Base-by-base conservation (phyloP, 768 basidiomycete genomes). In the Terana coerulea region DNA sequence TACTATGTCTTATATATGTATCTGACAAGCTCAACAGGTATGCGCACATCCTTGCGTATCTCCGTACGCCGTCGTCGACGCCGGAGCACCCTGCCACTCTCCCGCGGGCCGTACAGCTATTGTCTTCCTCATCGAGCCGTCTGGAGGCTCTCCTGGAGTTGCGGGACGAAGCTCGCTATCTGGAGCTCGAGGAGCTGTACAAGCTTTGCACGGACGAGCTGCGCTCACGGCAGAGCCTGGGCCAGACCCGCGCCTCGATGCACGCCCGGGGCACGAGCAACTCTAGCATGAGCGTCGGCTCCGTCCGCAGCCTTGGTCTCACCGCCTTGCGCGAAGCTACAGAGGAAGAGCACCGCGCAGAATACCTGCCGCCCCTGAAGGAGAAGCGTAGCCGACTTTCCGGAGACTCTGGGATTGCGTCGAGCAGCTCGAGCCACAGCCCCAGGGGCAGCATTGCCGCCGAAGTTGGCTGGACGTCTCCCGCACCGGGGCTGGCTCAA, bases 131-230 rank as follows among this genome's bases (percentile, higher is more conserved):
- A 5, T 69, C 67, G 15, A 61, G 73, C 2, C 79, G 80, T 9
- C 70, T 90, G 17, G 89, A 90, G 47, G 71, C 70, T 1, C 75
- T 92, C 21, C 75, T 88, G 37, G 86, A 89, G 54, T 78, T 91
- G 21, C 80, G 88, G 10, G 88, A 92, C 56, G 90, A 93, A 63
- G 86, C 90, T 1, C 72, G 72, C 35, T 90, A 82, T 61, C 79
- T 92, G n/a, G 81, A 79, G 24, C 80, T 92, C 47, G 75, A 76
- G 0, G 77, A 76, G 39, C 75, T 93, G 15, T 72, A 79, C 54
- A 75, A 73, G 55, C 74, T 93, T 1, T 91, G 90, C 61, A 67
- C 69, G 7, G 80, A 82, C 15, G 87, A 91, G 68, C 74, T 91
- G 31, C 75, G 76, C 17, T 72, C 74, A 25, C 73, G 75, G 24